Base-by-base conservation (phyloP, 139 green algal genomes). In the Prasinococcaceae sp. region DNA sequence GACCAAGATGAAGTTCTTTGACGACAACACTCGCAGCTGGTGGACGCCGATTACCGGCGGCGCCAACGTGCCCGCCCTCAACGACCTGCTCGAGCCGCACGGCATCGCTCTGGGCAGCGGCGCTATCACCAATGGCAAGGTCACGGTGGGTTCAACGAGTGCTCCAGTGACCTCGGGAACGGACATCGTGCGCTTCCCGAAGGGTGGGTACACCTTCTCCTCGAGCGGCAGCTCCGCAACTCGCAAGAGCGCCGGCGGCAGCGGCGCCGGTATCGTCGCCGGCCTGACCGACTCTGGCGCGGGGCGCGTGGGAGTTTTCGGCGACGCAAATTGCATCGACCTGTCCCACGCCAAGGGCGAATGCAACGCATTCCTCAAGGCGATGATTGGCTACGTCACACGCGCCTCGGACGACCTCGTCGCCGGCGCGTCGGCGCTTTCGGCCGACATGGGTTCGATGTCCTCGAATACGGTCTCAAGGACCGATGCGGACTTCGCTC, bases 21-120 rank as follows among this genome's bases (percentile, higher is more conserved):
- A 98, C 53, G 90, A 99, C 78, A 99, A 99, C 78, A 98, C 90
- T 0, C 77, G 88, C 50, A 77, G 47, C 58, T 92, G 29, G 37
- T 64, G 58, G 57, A 58, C 27, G 0, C n/a, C 43, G 2, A 9
- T 19, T 33, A 58, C 65, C 51, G 88, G 88, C 16, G 90, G 90
- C 12, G 77, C 78, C n/a, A 95, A 99, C 61, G 72, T 99, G 24
- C 90, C 90, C 10, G 90, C 84, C 0, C 57, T 99, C 6, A 99
- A 99, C 62, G 85, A 95, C 29, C 62, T 99, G 50, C 74, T 99
- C 37, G 57, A 50, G 9, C 71, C 73, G 0, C 92, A 82, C 51
- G 77, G 75, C 3, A 74, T 90, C n/a, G 77, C 72, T 2, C 82
- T 96, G 22, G 82, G 80, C n/a, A n/a, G n/a, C n/a, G n/a, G n/a